phyloP scores from a whole-genome alignment of 2,329 filamentous ascomycete species.

The Aspergillus oerlinghausenensis region DNA sequence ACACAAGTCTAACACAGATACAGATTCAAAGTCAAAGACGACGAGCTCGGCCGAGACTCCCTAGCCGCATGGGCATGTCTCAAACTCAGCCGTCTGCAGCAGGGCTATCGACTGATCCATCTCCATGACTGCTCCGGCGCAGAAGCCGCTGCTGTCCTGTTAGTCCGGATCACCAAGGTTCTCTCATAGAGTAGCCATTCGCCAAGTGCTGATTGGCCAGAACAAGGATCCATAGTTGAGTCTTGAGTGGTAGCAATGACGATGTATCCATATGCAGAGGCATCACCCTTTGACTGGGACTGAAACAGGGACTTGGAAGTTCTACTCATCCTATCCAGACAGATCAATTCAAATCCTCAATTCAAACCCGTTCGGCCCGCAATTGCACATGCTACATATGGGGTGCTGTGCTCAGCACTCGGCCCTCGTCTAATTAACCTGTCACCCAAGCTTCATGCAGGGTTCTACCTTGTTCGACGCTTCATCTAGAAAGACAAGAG shows the following conservation, averaged over 20 bases:
- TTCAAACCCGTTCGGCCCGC: neutral
- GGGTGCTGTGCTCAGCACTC: neutral
- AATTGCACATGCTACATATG: neutral
- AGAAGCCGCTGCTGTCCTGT: constrained; percentile 61
- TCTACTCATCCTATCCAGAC: neutral
- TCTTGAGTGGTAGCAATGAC: neutral
- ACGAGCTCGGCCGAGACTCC: constrained; percentile 73
- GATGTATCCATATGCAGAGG: neutral
- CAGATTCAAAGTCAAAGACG: constrained; percentile 81
- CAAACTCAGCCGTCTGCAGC: constrained; percentile 71
- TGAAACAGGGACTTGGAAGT: no score
- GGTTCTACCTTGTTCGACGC: neutral
- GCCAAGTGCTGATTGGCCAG: neutral
- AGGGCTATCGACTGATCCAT: constrained; percentile 73
- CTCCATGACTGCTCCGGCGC: constrained; percentile 66
- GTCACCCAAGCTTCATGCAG: neutral
- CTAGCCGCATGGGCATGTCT: constrained; percentile 86
- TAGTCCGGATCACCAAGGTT: constrained; percentile 68
- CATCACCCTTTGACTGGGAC: neutral
- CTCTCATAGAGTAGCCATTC: constrained; percentile 12
- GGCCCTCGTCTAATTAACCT: neutral
- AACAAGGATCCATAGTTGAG: neutral
- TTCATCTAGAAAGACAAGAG: neutral
- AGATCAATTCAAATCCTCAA: neutral
- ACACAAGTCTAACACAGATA: neutral